Evolutionary conservation across 768 basidiomycete species (phyloP).

Genomic region (Calocybe cyanea): DNA sequence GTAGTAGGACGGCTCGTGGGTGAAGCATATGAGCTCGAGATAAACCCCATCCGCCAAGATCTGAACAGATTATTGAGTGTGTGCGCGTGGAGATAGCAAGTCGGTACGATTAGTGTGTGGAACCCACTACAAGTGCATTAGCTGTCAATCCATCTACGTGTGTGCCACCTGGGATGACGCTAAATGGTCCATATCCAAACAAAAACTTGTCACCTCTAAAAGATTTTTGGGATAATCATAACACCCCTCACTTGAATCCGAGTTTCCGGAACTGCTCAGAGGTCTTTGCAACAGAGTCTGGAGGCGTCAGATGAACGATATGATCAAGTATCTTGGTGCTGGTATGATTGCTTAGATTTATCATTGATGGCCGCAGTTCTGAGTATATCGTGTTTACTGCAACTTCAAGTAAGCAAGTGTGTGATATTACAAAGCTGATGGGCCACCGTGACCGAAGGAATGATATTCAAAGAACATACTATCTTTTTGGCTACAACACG

Average conservation of each 20-base stretch:
- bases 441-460: no score
- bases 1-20: slow-evolving; percentile 49
- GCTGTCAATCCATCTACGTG: slow-evolving; percentile 61
- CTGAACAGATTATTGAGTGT: slow-evolving; percentile 23
- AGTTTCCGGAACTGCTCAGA: slow-evolving; percentile 51
- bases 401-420: not conserved
- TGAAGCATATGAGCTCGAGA: slow-evolving; percentile 69
- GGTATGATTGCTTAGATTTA: slow-evolving; percentile 18
- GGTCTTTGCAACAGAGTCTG: slow-evolving; percentile 48
- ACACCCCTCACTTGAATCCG: slow-evolving; percentile 59
- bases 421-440: no score
- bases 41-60: slow-evolving; percentile 56
- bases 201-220: not conserved
- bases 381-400: no score
- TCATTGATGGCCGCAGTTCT: no score
- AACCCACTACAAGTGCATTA: slow-evolving; percentile 59
- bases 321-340: slow-evolving; percentile 53
- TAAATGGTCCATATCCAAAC: slow-evolving; percentile 19
- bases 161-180: slow-evolving; percentile 63
- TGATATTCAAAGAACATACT: no score
- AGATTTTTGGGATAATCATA: not conserved
- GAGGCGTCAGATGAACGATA: slow-evolving; percentile 68
- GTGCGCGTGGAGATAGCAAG: not conserved
- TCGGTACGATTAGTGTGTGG: not conserved
- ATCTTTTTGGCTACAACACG: no score